A percentile compares a stretch with the other conserved stretches of the same genome.
phyloP scores from a whole-genome alignment of 108 stramenopile species.

The Schizochytrium sp. region DNA sequence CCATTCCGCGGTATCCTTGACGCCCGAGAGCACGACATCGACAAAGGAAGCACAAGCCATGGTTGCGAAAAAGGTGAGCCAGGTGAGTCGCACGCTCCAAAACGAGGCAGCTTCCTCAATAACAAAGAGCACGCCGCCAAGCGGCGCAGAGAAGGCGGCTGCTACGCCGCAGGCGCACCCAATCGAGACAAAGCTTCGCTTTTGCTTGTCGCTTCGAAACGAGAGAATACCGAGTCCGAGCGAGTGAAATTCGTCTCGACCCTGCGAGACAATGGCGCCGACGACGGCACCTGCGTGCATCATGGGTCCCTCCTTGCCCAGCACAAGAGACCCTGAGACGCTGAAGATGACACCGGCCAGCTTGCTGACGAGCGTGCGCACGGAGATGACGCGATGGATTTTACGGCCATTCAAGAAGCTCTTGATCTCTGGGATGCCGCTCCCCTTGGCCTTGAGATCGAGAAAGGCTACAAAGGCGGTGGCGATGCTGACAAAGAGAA shows the following conservation, averaged over 20 bases:
- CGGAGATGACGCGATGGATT: conserved; percentile 68
- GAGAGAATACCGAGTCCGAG: neutral
- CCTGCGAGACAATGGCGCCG: conserved; percentile 43
- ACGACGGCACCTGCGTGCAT: conserved; percentile 44
- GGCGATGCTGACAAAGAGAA: conserved; percentile 67
- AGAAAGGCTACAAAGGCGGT: conserved; percentile 60
- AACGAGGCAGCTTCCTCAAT: conserved; percentile 72
- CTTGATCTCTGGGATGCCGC: conserved; percentile 96
- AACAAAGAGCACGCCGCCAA: conserved; percentile 73
- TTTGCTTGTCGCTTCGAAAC: conserved; percentile 56
- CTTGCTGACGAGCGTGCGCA: conserved; percentile 86
- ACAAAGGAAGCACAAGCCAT: conserved; percentile 55
- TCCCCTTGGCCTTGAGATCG: conserved; percentile 84
- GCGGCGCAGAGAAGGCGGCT: conserved; percentile 75
- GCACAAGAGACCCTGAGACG: conserved; percentile 81
- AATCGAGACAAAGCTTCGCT: conserved; percentile 66
- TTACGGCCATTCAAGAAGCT: conserved; percentile 90
- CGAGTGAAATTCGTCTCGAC: neutral
- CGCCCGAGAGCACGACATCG: conserved; percentile 26
- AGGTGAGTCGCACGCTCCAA: conserved; percentile 69
- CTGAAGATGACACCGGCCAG: conserved; percentile 83
- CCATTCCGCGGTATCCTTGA: neutral
- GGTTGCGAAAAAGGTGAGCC: conserved; percentile 67
- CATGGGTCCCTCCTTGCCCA: conserved; percentile 83
- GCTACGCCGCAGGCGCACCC: conserved; percentile 79